Evolutionary conservation across 305 asterid genomes (phyloP), one percentile per base, ranked within the genome.

Genomic region (Ilex paraguariensis): DNA sequence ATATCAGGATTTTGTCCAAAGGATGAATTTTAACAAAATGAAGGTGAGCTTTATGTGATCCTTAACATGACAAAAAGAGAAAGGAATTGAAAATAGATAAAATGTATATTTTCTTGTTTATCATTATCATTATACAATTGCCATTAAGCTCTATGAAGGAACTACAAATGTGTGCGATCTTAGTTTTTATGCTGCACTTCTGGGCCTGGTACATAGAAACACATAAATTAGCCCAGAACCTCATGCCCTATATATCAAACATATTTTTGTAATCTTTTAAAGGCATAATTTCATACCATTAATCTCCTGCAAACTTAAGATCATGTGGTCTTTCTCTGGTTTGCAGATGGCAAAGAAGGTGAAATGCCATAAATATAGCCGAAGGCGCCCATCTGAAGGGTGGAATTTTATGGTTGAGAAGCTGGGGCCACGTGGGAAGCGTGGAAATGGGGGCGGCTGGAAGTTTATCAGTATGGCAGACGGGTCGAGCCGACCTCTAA

Each of bases 361-460:
- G 79, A 84, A 82, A 71, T 70, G 83, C 70, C 98, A 92, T 66
- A 87, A 82, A 61, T 81, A 90, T 81, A 89, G 95, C 87, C 70
- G 98, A 65, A 82, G 87, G 75, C 95, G 97, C 46, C 95, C 97
- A 30, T 54, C 87, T 7, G 78, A 77, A 65, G 98, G 98, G 31
- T 92, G 98, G 98, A 81, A 81, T 62, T 81, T 90, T 60, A 90
- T 63, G 65, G 95, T 92, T 58, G 98, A 92, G 91, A 87, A 82
- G 74, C 75, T 90, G 8, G 97, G 98, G 17, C 42, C 75, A n/a
- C 73, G 66, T 30, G 87, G 77, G 69, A 92, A 86, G 79, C 91
- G 96, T 31, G 96, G 98, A 40, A 75, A 74, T 68, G 89, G 95
- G 21, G 98, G 98, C 16, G 98, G 98, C 56, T 76, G 81, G 88